phyloP scores from a whole-genome alignment of 2,329 filamentous ascomycete species.

The Pseudogymnoascus sp. region DNA sequence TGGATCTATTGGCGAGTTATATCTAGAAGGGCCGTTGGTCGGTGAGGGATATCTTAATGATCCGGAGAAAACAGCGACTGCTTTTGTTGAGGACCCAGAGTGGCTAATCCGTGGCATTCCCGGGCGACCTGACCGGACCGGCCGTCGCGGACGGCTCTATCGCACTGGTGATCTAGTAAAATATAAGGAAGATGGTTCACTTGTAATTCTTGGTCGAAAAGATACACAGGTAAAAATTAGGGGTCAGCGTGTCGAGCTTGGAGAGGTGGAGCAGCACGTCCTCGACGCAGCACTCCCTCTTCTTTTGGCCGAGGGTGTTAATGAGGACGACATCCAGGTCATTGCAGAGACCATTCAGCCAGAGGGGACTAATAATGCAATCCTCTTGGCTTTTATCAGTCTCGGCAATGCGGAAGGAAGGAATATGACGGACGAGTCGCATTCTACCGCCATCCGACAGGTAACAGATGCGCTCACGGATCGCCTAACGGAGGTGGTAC shows the following conservation, averaged over 20 bases:
- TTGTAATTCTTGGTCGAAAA: slow-evolving; percentile 51
- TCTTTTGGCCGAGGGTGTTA: not conserved
- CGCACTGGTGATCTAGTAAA: slow-evolving; percentile 52
- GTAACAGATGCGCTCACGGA: slow-evolving; percentile 2
- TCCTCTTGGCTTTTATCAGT: not conserved
- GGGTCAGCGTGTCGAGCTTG: slow-evolving; percentile 19
- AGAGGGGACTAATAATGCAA: not conserved
- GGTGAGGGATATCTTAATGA: slow-evolving; percentile 54
- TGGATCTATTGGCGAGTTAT: slow-evolving; percentile 8
- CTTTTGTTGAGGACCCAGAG: slow-evolving; percentile 41
- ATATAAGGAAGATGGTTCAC: slow-evolving; percentile 42
- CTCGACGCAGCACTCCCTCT: not conserved
- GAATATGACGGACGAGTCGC: slow-evolving; percentile 8
- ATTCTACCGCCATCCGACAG: not conserved
- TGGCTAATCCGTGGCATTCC: slow-evolving; percentile 15
- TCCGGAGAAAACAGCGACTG: slow-evolving; percentile 46
- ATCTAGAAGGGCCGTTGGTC: slow-evolving; percentile 42
- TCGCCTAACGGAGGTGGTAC: slow-evolving; percentile 7
- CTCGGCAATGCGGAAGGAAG: not conserved
- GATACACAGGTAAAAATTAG: slow-evolving; percentile 54
- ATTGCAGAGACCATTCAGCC: not conserved
- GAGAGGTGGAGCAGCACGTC: slow-evolving; percentile 15
- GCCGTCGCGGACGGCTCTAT: slow-evolving; percentile 37
- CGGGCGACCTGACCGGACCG: not conserved
- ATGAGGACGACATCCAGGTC: not conserved